These are phyloP conservation scores for Cladosporium sp. DNA, from an alignment of 2,329 filamentous ascomycete species.

Conservation along the genomic window DNA sequence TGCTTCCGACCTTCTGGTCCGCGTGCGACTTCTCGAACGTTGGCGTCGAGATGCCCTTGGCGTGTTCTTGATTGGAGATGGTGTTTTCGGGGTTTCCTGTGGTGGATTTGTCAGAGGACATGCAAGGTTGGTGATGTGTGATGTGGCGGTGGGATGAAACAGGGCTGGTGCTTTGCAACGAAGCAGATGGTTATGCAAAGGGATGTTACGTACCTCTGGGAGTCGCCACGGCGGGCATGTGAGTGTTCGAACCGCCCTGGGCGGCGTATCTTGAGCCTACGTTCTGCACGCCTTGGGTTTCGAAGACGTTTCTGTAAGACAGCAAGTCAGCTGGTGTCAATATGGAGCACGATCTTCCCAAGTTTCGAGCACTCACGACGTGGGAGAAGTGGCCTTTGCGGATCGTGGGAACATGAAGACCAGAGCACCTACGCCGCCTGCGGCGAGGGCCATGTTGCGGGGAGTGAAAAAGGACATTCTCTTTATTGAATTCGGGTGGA, in stretches of 20 bases:
- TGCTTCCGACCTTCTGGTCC: slow-evolving; percentile 25
- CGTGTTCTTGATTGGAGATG: slow-evolving; percentile 21
- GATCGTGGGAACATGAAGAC: slow-evolving; percentile 24
- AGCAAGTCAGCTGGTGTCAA: no score
- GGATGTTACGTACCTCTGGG: slow-evolving; percentile 31
- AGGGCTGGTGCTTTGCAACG: no score
- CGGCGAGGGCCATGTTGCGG: slow-evolving; percentile 29
- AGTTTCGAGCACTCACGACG: no score
- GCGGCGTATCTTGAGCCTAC: slow-evolving; percentile 32
- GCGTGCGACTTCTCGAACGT: slow-evolving; percentile 30
- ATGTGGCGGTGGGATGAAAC: background rate
- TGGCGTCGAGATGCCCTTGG: slow-evolving; percentile 29
- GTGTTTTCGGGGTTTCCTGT: slow-evolving; percentile 25
- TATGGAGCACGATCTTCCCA: no score
- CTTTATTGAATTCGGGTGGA: no score
- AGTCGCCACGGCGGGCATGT: slow-evolving; percentile 33
- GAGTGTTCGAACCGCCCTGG: slow-evolving; percentile 32
- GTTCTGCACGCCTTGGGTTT: slow-evolving; percentile 33
- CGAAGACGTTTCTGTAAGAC: slow-evolving; percentile 29
- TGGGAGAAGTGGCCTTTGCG: slow-evolving; percentile 9
- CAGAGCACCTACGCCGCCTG: slow-evolving; percentile 22
- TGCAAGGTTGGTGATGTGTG: background rate
- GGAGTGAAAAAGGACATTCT: slow-evolving; percentile 22
- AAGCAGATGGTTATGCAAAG: no score
- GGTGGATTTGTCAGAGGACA: background rate